Conservation (phyloP, 2,329 filamentous ascomycete species). For the Penicillium occitanis region DNA sequence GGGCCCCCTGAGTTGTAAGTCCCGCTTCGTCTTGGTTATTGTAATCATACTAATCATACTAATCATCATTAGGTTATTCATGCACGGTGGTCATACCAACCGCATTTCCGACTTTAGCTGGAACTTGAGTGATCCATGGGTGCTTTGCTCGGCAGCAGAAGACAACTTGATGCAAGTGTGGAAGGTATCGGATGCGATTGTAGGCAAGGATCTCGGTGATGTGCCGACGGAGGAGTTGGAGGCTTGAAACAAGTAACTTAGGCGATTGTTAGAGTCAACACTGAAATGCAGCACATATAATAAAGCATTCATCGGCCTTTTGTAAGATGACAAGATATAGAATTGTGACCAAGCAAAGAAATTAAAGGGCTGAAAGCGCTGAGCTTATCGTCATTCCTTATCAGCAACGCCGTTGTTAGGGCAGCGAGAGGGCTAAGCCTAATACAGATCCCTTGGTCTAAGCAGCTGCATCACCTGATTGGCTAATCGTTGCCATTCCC, state of each 20-base stretch:
- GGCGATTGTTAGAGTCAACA: not conserved
- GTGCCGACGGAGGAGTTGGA: slow-evolving; percentile 76
- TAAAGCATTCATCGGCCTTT: not conserved
- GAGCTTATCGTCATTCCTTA: slow-evolving; percentile 13
- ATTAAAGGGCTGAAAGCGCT: not conserved
- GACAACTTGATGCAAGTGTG: slow-evolving; percentile 96
- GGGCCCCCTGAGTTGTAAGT: slow-evolving; percentile 89
- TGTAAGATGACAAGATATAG: not conserved
- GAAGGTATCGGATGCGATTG: slow-evolving; percentile 81
- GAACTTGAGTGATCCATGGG: slow-evolving; percentile 96
- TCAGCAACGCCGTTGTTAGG: slow-evolving; percentile 12
- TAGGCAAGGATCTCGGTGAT: slow-evolving; percentile 73
- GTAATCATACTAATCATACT: not conserved
- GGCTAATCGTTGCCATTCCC: not conserved
- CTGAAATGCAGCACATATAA: not conserved
- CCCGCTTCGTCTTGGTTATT: not conserved
- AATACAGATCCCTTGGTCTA: not conserved
- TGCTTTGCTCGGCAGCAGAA: slow-evolving; percentile 91
- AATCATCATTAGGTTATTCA: slow-evolving; percentile 69
- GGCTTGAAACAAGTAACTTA: slow-evolving; percentile 32
- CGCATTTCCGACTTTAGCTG: slow-evolving; percentile 95
- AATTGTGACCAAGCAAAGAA: not conserved
- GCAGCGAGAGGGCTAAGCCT: slow-evolving; percentile 5
- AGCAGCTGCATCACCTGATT: not conserved
- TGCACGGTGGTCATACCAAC: slow-evolving; percentile 98